Percentiles rank a stretch among this genome's conserved stretches.
Evolutionary conservation across 1,139 yeast species (phyloP).

Genomic region (Candida glucosophila): DNA sequence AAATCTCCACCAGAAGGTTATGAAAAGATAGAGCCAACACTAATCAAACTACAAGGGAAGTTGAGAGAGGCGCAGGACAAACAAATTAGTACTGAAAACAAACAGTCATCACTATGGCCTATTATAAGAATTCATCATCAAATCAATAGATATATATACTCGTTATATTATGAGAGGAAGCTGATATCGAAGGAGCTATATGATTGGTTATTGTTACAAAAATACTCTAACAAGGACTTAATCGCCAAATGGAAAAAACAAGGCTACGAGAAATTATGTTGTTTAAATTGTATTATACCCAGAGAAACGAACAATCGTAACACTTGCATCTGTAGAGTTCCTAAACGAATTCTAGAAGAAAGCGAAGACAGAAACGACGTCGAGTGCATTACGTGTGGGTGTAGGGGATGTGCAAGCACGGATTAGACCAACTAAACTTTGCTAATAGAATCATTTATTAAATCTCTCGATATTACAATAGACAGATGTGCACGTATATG

Average conservation of each 20-base stretch:
- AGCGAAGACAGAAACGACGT: slow-evolving; percentile 25
- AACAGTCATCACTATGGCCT: slow-evolving; percentile 62
- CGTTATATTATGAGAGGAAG: slow-evolving; percentile 61
- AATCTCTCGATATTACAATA: no score
- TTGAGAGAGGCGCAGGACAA: slow-evolving; percentile 50
- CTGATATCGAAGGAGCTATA: slow-evolving; percentile 64
- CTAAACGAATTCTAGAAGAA: slow-evolving; percentile 44
- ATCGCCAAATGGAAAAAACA: slow-evolving; percentile 89
- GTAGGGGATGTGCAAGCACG: slow-evolving; percentile 81
- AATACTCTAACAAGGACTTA: slow-evolving; percentile 58
- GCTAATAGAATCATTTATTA: no score
- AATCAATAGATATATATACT: slow-evolving; percentile 68
- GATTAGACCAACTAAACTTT: slow-evolving; percentile 32
- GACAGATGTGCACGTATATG: no score
- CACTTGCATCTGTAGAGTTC: slow-evolving; percentile 83
- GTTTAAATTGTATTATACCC: slow-evolving; percentile 70
- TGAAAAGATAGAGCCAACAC: slow-evolving; percentile 59
- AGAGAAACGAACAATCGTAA: slow-evolving; percentile 55
- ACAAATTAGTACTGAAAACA: slow-evolving; percentile 19
- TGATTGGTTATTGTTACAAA: slow-evolving; percentile 64
- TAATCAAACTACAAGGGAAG: slow-evolving; percentile 52
- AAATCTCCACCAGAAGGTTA: slow-evolving; percentile 70
- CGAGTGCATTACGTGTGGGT: slow-evolving; percentile 82
- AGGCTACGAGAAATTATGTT: slow-evolving; percentile 84
- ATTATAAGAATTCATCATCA: slow-evolving; percentile 66